A percentile compares a stretch with the other conserved stretches of the same genome.
Evolutionary conservation across 1,139 yeast genomes (phyloP).

Genomic region (Nematodospora anomalae): DNA sequence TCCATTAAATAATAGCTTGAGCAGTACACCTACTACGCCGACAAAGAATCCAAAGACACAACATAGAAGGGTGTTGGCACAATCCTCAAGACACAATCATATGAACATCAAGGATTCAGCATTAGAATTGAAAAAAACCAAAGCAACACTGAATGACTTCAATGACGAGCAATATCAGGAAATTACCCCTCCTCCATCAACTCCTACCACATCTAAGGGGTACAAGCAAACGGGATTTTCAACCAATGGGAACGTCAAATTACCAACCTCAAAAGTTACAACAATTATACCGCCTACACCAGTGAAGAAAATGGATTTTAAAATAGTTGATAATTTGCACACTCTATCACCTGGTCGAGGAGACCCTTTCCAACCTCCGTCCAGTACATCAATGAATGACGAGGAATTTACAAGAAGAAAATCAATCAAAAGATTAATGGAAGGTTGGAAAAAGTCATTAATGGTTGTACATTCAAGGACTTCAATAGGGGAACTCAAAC

Average conservation of each 20-base stretch:
- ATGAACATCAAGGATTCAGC: constrained; percentile 47
- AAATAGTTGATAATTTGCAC: constrained; percentile 6
- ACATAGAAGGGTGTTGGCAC: constrained; percentile 4
- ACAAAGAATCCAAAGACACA: constrained; percentile 5
- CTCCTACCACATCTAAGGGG: constrained; percentile 22
- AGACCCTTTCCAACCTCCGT: constrained; percentile 11
- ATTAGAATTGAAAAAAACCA: constrained; percentile 37
- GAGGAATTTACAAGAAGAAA: constrained; percentile 29
- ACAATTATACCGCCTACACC: constrained; percentile 66
- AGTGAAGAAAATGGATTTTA: constrained; percentile 56
- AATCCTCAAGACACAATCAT: constrained; percentile 30
- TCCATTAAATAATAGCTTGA: constrained; percentile 1
- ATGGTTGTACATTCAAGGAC: constrained; percentile 7
- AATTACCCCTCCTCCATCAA: constrained; percentile 12
- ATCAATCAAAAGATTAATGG: constrained; percentile 41
- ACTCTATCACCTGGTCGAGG: constrained; percentile 5
- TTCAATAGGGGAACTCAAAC: constrained; percentile 1
- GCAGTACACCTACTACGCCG: constrained; percentile 8
- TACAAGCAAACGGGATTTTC: constrained; percentile 39
- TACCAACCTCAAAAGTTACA: constrained; percentile 49
- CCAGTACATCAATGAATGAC: constrained; percentile 9
- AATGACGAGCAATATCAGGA: constrained; percentile 11
- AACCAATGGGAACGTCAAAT: constrained; percentile 48
- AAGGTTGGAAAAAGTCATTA: constrained; percentile 40
- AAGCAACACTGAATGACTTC: constrained; percentile 4